phyloP scores from a whole-genome alignment of 2,329 filamentous ascomycete species.

The Xylariaceae sp. region DNA sequence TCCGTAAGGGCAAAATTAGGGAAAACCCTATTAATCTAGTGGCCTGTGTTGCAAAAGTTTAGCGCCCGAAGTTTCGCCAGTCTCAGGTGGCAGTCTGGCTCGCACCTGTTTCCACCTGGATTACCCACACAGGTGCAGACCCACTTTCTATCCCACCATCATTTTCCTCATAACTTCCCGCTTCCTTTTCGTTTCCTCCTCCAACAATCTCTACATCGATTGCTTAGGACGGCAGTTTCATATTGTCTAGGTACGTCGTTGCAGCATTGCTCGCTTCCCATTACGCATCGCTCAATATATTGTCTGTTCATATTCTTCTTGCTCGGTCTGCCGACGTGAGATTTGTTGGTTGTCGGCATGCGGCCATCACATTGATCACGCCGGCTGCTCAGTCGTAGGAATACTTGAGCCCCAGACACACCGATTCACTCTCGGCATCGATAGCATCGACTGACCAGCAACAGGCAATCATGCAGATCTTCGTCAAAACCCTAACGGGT shows the following conservation, averaged over 20 bases:
- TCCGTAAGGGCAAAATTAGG: constrained; percentile 22
- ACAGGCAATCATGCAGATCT: constrained; percentile 69
- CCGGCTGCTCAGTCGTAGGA: background rate
- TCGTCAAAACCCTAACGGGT: constrained; percentile 87
- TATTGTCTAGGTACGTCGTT: constrained; percentile 57
- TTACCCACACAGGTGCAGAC: constrained; percentile 3
- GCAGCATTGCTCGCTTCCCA: background rate
- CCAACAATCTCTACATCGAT: constrained; percentile 47
- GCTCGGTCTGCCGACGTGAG: background rate
- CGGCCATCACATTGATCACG: background rate
- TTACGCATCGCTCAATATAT: background rate
- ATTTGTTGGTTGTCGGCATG: background rate
- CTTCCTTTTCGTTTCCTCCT: constrained; percentile 28
- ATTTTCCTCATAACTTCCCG: constrained; percentile 17
- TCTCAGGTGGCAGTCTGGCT: background rate
- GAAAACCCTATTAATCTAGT: constrained; percentile 27
- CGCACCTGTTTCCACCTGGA: constrained; percentile 9
- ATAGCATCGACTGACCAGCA: constrained; percentile 25
- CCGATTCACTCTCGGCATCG: background rate
- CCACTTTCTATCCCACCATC: constrained; percentile 19
- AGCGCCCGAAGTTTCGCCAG: constrained; percentile 19
- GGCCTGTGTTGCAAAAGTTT: constrained; percentile 5
- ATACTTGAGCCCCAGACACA: background rate
- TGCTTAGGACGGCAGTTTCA: constrained; percentile 58
- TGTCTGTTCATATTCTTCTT: background rate